phyloP scores from a whole-genome alignment of 805 yeast genomes.

The Millerozyma miso region DNA sequence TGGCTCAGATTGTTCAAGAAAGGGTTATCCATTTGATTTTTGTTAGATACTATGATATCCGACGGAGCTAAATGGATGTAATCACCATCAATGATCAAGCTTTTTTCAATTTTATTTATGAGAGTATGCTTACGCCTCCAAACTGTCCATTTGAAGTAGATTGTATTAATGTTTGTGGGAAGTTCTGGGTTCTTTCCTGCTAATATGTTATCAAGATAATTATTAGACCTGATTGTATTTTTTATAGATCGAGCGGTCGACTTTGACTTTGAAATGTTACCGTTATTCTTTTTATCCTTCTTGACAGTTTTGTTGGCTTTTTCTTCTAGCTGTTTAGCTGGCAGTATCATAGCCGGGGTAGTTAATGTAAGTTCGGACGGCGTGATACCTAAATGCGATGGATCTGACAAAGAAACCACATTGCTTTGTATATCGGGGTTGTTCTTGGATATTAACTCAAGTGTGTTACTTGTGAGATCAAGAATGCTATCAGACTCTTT shows the following conservation, averaged over 20 bases:
- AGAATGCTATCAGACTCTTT: slow-evolving; percentile 10
- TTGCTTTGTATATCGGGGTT: neutral
- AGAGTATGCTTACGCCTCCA: slow-evolving; percentile 88
- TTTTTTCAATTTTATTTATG: slow-evolving; percentile 72
- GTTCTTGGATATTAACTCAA: slow-evolving; percentile 17
- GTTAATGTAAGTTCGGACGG: slow-evolving; percentile 22
- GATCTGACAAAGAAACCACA: neutral
- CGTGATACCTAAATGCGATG: slow-evolving; percentile 19
- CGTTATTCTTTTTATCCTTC: neutral
- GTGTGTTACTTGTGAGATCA: slow-evolving; percentile 10
- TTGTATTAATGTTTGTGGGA: slow-evolving; percentile 41
- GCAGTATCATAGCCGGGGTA: slow-evolving; percentile 20
- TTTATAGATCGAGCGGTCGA: neutral
- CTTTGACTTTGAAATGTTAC: neutral
- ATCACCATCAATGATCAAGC: slow-evolving; percentile 90
- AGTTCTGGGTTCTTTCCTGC: slow-evolving; percentile 23
- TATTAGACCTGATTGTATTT: slow-evolving; percentile 11
- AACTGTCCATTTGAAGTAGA: slow-evolving; percentile 80
- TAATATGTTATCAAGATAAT: slow-evolving; percentile 28
- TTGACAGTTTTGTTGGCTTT: slow-evolving; percentile 7
- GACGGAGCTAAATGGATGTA: slow-evolving; percentile 85
- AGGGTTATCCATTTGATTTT: slow-evolving; percentile 29
- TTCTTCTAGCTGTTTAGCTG: slow-evolving; percentile 16
- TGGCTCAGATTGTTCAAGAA: slow-evolving; percentile 18
- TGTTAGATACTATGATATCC: slow-evolving; percentile 54